Evolutionary conservation across 371 early-diverging fungal species (phyloP), one percentile per base, ranked within the genome.

Genomic region (Vavraia culicis): DNA sequence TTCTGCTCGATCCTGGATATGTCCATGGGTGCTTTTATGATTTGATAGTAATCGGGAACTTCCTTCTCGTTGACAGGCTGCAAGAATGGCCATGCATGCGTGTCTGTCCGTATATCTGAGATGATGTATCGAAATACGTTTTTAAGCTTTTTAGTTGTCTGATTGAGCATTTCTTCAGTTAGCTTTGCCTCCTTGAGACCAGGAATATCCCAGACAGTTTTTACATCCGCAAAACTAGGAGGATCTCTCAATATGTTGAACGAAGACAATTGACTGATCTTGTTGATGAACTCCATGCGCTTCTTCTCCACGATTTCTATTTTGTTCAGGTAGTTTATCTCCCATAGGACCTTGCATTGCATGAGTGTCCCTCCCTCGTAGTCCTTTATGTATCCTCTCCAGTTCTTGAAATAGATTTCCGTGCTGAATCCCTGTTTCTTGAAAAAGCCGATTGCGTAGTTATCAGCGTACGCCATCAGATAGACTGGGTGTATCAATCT

Each of bases 311-410:
- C 33, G n/a, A 60, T 41, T 9, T 44, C 52, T 19, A 54, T 40
- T 45, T 57, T 57, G 13, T 52, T 51, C n/a, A 59, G 16, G 32
- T 69, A 69, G 37, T 67, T 63, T 13, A 71, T 47, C 9, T 59
- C 53, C 48, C 56, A 54, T 33, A 47, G 50, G 5, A 71, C 43
- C 41, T 56, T 64, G 41, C 69, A 63, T 46, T 71, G 62, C 89
- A 98, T 91, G 4, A 93, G 73, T 1, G 91, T 94, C 31, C 91
- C 94, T 1, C 95, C 96, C 59, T 94, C 95, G 66, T 98, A 98
- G 71, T 98, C 99, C 68, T 98, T 98, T 58, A 98, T 94, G 63
- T 83, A 85, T 0, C 94, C 94, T 56, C 83, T 79, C 96, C 96
- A 98, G 46, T 78, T 78, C 46, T 87, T 85, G 59, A 94, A 74